phyloP scores from a whole-genome alignment of 768 basidiomycete species.

The Collybia mongolica region DNA sequence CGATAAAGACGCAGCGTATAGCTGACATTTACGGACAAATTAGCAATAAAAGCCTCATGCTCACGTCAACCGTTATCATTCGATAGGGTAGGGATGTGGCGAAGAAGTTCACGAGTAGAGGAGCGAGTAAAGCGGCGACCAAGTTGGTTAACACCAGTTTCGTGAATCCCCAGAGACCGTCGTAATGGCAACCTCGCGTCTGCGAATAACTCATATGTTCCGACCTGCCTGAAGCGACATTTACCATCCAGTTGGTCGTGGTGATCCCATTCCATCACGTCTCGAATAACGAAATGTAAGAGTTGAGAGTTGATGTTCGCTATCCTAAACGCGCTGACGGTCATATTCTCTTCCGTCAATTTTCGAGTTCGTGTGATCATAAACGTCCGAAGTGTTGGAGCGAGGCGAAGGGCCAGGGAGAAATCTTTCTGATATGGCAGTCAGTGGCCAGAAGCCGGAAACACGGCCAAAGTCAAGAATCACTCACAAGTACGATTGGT shows the following conservation, averaged over 20 bases:
- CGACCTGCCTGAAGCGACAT: constrained; percentile 8
- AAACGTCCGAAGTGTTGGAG: constrained; percentile 11
- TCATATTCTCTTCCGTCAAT: constrained; percentile 3
- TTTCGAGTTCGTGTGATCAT: constrained; percentile 13
- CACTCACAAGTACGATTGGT: constrained; percentile 11
- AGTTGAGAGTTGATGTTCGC: constrained; percentile 11
- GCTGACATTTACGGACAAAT: too few relatives aligned
- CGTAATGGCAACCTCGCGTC: background rate
- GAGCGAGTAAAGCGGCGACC: background rate
- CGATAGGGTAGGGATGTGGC: too few relatives aligned
- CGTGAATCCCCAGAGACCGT: constrained; percentile 3
- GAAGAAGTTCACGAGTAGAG: background rate
- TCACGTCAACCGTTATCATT: too few relatives aligned
- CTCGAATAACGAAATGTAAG: constrained; percentile 12
- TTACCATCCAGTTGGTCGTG: constrained; percentile 13
- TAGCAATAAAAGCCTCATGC: too few relatives aligned
- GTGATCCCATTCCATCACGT: constrained; percentile 16
- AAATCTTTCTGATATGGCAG: constrained; percentile 11
- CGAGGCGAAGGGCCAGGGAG: constrained; percentile 8
- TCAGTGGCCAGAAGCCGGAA: background rate
- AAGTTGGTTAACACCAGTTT: background rate
- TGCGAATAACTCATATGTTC: constrained; percentile 1
- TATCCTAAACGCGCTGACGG: constrained; percentile 10
- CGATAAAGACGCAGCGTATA: too few relatives aligned
- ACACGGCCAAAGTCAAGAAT: background rate